A percentile compares a stretch with the other conserved stretches of the same genome.
These are phyloP conservation scores for Crithidia expoeki DNA, from an alignment of 208 protist genomes.

Conservation along the genomic window DNA sequence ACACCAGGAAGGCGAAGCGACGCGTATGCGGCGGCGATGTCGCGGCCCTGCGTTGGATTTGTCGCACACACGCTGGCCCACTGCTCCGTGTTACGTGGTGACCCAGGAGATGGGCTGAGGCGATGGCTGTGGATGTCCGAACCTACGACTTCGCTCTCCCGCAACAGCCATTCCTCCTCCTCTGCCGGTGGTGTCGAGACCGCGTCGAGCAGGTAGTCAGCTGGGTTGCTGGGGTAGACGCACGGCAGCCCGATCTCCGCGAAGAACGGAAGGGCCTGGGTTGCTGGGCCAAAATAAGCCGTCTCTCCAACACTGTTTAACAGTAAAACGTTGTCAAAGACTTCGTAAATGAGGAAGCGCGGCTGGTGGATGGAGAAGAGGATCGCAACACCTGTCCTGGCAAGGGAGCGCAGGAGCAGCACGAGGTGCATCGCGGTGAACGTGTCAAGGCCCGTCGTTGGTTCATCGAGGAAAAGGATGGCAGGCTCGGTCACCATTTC, in stretches of 20 bases:
- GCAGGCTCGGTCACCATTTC: slow-evolving; percentile 69
- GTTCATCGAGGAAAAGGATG: slow-evolving; percentile 81
- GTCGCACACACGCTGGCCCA: slow-evolving; percentile 4
- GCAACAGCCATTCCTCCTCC: slow-evolving; percentile 21
- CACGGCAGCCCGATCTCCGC: slow-evolving; percentile 47
- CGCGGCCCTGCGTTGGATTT: slow-evolving; percentile 34
- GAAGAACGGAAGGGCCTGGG: slow-evolving; percentile 67
- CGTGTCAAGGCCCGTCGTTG: slow-evolving; percentile 87
- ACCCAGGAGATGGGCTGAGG: background rate
- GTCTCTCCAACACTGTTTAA: slow-evolving; percentile 76
- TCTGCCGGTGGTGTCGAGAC: slow-evolving; percentile 42
- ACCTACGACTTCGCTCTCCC: slow-evolving; percentile 13
- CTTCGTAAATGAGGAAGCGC: slow-evolving; percentile 51
- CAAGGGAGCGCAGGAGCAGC: slow-evolving; percentile 51
- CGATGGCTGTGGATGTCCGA: slow-evolving; percentile 11
- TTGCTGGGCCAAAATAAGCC: slow-evolving; percentile 80
- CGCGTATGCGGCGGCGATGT: slow-evolving; percentile 56
- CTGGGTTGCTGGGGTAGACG: slow-evolving; percentile 63
- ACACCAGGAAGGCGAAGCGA: slow-evolving; percentile 34
- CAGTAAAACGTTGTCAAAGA: slow-evolving; percentile 82
- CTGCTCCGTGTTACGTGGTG: background rate
- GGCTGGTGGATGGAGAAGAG: slow-evolving; percentile 85
- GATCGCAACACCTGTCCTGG: slow-evolving; percentile 48
- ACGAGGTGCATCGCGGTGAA: slow-evolving; percentile 72
- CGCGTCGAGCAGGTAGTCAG: slow-evolving; percentile 84